A percentile compares a stretch with the other conserved stretches of the same genome.
Evolutionary conservation across 176 grass and related monocot species (phyloP).

Genomic region (Pontederia crassipes): DNA sequence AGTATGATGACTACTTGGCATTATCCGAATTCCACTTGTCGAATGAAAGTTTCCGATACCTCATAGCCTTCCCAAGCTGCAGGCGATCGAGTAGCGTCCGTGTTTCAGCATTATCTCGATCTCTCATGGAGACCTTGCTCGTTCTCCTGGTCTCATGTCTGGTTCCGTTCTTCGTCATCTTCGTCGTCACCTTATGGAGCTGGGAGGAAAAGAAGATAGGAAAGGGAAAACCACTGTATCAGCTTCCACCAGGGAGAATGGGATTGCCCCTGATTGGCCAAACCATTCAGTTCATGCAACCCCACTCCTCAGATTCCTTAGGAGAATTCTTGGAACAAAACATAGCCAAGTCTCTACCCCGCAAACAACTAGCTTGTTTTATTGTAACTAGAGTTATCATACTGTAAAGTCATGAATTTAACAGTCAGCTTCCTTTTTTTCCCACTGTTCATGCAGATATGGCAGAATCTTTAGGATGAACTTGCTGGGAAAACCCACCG

Average conservation of each 20-base stretch:
- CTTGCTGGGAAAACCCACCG: constrained; percentile 2
- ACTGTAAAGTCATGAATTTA: too few relatives aligned
- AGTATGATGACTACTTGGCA: too few relatives aligned
- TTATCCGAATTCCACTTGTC: too few relatives aligned
- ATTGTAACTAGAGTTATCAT: too few relatives aligned
- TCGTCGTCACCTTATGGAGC: neutral
- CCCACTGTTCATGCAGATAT: neutral
- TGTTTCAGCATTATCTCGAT: too few relatives aligned
- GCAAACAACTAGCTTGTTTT: neutral
- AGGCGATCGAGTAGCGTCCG: too few relatives aligned
- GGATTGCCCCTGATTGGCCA: constrained; percentile 6
- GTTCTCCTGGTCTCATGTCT: neutral
- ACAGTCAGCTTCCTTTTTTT: neutral
- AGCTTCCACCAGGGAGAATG: constrained; percentile 1
- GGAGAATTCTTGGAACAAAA: neutral
- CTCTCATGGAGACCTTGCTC: too few relatives aligned
- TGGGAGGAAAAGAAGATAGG: neutral
- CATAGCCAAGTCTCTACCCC: neutral
- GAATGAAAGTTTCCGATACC: too few relatives aligned
- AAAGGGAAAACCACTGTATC: too few relatives aligned
- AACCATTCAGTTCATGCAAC: constrained; percentile 10
- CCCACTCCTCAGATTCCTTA: constrained; percentile 6
- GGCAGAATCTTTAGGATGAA: constrained; percentile 6
- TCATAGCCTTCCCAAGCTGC: too few relatives aligned
- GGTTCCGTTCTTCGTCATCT: neutral